A percentile compares a stretch with the other conserved stretches of the same genome.
phyloP scores from a whole-genome alignment of 1,139 yeast species.

The Hyphopichia pseudoburtonii region DNA sequence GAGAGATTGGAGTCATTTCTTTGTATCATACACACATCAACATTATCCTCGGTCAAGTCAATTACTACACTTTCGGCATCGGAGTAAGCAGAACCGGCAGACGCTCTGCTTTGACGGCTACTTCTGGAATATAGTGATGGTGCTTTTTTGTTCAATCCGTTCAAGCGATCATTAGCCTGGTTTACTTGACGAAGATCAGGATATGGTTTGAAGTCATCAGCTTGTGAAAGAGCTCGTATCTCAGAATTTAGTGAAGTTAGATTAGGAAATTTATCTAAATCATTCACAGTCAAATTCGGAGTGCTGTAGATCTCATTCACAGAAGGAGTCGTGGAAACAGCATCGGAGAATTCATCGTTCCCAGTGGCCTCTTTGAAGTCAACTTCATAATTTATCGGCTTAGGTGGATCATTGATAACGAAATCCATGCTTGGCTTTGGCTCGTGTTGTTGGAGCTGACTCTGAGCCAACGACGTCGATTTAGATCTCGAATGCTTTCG shows the following conservation, averaged over 20 bases:
- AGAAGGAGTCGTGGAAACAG: slow-evolving; percentile 2
- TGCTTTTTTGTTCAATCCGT: not conserved
- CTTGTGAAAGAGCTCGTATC: not conserved
- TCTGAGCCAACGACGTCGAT: slow-evolving; percentile 2
- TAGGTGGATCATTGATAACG: slow-evolving; percentile 41
- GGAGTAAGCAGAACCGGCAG: slow-evolving; percentile 12
- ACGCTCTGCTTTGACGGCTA: not conserved
- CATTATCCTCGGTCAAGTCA: slow-evolving; percentile 44
- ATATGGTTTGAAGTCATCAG: not conserved
- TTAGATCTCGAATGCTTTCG: slow-evolving; percentile 3
- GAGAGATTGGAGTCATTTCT: slow-evolving; percentile 36
- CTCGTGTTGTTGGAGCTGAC: not conserved
- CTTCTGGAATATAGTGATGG: slow-evolving; percentile 1
- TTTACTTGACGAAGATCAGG: not conserved
- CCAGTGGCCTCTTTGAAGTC: slow-evolving; percentile 39
- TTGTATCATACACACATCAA: slow-evolving; percentile 36
- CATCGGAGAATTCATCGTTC: slow-evolving; percentile 10
- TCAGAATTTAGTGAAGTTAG: not conserved
- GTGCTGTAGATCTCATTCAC: slow-evolving; percentile 4
- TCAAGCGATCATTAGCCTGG: not conserved
- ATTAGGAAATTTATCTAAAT: not conserved
- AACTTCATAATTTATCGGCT: slow-evolving; percentile 35
- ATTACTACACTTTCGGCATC: slow-evolving; percentile 42
- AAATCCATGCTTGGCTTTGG: slow-evolving; percentile 14
- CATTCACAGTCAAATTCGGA: not conserved